phyloP scores from a whole-genome alignment of 441 rosid species.

The Adansonia grandidieri region DNA sequence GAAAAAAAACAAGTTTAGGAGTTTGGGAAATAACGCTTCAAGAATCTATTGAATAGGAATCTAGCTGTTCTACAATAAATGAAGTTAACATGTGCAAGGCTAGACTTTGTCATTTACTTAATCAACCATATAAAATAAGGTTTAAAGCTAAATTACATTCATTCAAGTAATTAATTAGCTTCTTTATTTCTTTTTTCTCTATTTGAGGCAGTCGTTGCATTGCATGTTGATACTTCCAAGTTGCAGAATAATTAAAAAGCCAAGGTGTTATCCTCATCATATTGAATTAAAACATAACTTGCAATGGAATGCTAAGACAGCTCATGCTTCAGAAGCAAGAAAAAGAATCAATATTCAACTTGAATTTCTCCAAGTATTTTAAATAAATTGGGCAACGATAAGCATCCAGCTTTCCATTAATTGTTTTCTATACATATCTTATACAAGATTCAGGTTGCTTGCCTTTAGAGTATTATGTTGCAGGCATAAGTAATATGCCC shows the following conservation, averaged over 20 bases:
- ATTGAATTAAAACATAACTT: neutral
- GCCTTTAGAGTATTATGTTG: neutral
- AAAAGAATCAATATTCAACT: constrained; percentile 1
- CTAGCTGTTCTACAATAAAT: too few species aligned
- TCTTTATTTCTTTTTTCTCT: neutral
- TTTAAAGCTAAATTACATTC: too few species aligned
- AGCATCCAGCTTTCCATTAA: neutral
- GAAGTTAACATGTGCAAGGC: neutral
- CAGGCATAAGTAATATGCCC: too few species aligned
- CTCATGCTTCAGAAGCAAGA: constrained; percentile 25
- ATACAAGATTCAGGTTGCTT: neutral
- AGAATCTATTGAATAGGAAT: too few species aligned
- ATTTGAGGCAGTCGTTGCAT: neutral
- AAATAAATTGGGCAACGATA: neutral
- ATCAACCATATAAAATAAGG: neutral
- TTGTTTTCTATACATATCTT: neutral
- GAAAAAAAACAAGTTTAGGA: too few species aligned
- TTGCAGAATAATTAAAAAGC: neutral
- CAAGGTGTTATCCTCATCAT: neutral
- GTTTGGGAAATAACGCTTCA: too few species aligned
- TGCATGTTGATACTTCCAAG: constrained; percentile 7
- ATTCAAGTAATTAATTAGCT: neutral
- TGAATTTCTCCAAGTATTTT: too few species aligned
- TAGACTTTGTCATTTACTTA: neutral
- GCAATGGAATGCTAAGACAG: constrained; percentile 12